Evolutionary conservation across 176 grass and related monocot species (phyloP), one percentile per base, ranked within the genome.

Genomic region (Thalia dealbata): DNA sequence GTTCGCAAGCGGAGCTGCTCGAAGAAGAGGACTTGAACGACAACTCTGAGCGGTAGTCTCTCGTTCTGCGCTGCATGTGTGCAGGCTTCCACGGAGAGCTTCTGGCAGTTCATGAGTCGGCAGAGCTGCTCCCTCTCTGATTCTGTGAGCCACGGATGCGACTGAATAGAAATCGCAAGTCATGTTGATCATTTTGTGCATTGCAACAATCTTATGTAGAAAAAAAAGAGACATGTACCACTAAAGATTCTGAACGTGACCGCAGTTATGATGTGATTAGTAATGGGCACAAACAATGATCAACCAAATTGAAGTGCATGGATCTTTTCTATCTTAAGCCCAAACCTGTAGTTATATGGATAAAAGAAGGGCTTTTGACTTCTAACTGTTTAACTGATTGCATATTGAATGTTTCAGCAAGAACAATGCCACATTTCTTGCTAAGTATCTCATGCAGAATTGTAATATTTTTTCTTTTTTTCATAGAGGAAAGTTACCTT

Each of bases 141-240:
- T 22, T 73, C 71, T 6, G 71, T 73, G 71, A 73, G 71, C 71
- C 71, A 73, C n/a, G 71, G 71, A 38, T 73, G 71, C 16, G 71
- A 56, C 71, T 73, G 71, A 58, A 73, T 29, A 12, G 26, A 7
- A 22, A 55, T 12, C 29, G 10, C 30, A 28, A 14, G 35, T 35
- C 8, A 55, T 12, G 14, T 26, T 19, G 19, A 52, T 18, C 46
- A 52, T 13, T 71, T 48, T 48, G 11, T 48, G 11, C 45, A 48
- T 48, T 13, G 0, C 4, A 48, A 48, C 11, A 48, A 67, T 41
- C 14, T 67, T 21, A 43, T 19, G 4, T 56, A 56, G n/a, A 38
- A 38, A n/a, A n/a, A n/a, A n/a, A n/a, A n/a, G n/a, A n/a, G n/a
- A 56, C 52, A 22, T 56, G 52, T n/a, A 56, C 52, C 0, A n/a